Evolutionary conservation across 768 basidiomycete genomes (phyloP), one percentile per base, ranked within the genome.

Genomic region (Rhodotorula toruloides): DNA sequence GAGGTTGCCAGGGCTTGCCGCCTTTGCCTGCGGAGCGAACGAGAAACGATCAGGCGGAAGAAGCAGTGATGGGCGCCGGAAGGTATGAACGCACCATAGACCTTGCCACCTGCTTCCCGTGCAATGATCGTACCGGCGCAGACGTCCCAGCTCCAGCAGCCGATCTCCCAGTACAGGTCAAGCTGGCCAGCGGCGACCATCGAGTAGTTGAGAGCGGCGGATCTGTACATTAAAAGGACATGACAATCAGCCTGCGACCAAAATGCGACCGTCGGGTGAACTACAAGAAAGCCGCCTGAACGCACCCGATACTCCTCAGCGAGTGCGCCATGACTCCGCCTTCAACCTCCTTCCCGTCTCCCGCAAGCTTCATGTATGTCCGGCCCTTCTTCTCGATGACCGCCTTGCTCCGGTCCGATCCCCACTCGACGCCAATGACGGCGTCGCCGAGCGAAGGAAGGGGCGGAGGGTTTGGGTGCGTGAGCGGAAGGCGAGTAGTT

Each of bases 111-210:
- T 0, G 93, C 89, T 76, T 94, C 94, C 67, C 89, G 83, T 0
- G 89, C 87, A 66, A 98, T 93, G 72, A 94, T 86, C 19, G 89
- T 85, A 0, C 92, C 94, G 5, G 94, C 91, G 81, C 85, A 72
- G 8, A 67, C 68, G 52, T 74, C 70, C 64, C 72, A 72, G 21
- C 61, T 69, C 84, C 84, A 83, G 75, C 84, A 84, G 31, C 91
- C 91, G 67, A 92, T 87, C 77, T 91, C 89, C 87, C 87, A 88
- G 65, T 42, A 71, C 42, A 58, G 43, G 47, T 65, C 71, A 31
- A 74, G 68, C 37, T 72, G 64, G 17, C 94, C 94, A 76, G 90
- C 87, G 7, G 94, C 93, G 13, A 94, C 90, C 77, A 89, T 81
- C 6, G 84, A 83, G 73, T 84, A 89, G 77, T 91, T 91, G 60